Evolutionary conservation across 179 eudicot genomes (phyloP), one percentile per base, ranked within the genome.

Genomic region (Corrigiola litoralis): DNA sequence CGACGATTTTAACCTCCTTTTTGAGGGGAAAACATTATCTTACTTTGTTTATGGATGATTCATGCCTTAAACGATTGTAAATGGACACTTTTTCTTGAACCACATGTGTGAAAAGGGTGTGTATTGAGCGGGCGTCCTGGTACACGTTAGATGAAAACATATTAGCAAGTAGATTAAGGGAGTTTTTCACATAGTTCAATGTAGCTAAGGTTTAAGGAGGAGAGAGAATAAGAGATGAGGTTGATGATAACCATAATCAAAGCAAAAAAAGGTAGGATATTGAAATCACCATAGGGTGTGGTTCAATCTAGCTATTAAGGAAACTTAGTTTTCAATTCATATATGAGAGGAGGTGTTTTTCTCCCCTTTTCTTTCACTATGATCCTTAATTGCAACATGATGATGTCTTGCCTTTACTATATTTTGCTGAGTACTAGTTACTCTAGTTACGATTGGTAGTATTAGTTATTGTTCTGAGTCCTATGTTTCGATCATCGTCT

Each of bases 291-390:
- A 55, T 47, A 25, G 38, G 69, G 28, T 56, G 65, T 58, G 63
- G 10, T 46, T 47, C n/a, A 34, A 9, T 16, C 48, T 6, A 29
- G 42, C 59, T 12, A 53, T 21, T 48, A 2, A 34, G 41, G 59
- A 71, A 64, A 71, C 69, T 57, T 71, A 31, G n/a, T 55, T 64
- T 71, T 48, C 45, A 56, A 71, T 71, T 71, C 60, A 51, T 65
- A 64, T 4, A 46, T 29, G 34, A 42, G 24, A 12, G 46, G 13
- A 17, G 2, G 1, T 31, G 23, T 50, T 51, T 31, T 47, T 49
- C 40, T 56, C 51, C 61, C 50, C 37, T 61, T 48, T 48, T 6
- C 24, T 21, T 21, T 65, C 18, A 65, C 46, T 12, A 38, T 45
- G n/a, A 13, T 28, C 5, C 27, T 42, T 64, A 45, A 63, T 56